Evolutionary conservation across 2,329 filamentous ascomycete species (phyloP), one percentile per base, ranked within the genome.

Genomic region (Clonostachys chloroleuca): DNA sequence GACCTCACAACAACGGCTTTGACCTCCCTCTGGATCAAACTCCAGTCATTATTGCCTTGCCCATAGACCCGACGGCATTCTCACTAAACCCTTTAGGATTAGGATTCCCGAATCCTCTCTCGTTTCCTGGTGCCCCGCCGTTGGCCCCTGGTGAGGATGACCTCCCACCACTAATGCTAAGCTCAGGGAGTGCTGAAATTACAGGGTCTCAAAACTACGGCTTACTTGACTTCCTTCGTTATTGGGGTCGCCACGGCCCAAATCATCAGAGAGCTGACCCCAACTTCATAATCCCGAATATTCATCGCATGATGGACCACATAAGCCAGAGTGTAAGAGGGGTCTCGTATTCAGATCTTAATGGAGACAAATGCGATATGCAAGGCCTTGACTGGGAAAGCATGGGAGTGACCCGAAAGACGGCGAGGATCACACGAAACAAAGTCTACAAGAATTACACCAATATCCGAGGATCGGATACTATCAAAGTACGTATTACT

Each of bases 351-450:
- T 56, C 59, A 6, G 72, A 84, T 45, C 68, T 86, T 7, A 57
- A 66, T n/a, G 81, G 79, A 2, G 78, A 84, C 43, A 46, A 54
- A 42, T 80, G 66, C 48, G 82, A 86, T 54, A 59, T 83, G 20
- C 82, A 86, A 55, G 78, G 81, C 44, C 67, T 85, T 35, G 62
- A 83, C 56, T 85, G 82, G 82, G 53, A 60, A 3, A 61, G 67
- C 12, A 63, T 84, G 52, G 74, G 74, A 3, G 74, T 81, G 3
- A 71, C 71, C 12, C 72, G 80, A 47, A 54, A 54, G 20, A 61
- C 69, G 20, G 81, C 80, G 5, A 70, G 78, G 20, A 59, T 68
- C 42, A 68, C 68, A 46, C 72, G 81, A 17, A 53, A 61, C 40
- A 50, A 60, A 13, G 77, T 71, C 1, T 85, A 83, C 55, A 71